phyloP scores from a whole-genome alignment of 2,329 filamentous ascomycete species.

The Talaromyces islandicus region DNA sequence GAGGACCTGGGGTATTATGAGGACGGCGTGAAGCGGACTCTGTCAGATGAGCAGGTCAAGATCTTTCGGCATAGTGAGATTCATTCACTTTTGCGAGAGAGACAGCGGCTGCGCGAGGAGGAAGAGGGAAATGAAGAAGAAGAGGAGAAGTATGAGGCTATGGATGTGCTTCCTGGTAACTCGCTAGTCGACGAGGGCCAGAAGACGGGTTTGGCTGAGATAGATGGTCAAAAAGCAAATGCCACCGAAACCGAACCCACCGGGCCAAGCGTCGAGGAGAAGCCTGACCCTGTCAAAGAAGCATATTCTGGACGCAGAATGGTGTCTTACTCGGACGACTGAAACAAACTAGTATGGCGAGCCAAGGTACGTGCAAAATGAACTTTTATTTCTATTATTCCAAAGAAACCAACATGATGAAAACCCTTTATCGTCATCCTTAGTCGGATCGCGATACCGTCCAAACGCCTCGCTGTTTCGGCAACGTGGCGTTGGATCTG shows the following conservation, averaged over 20 bases:
- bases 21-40: constrained; percentile 79
- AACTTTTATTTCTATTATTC: background rate
- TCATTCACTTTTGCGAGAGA: constrained; percentile 59
- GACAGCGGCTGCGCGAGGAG: constrained; percentile 26
- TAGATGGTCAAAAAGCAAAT: background rate
- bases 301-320: constrained; percentile 23
- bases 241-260: background rate
- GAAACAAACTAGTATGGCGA: background rate
- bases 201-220: background rate
- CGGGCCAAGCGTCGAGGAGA: background rate
- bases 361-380: background rate
- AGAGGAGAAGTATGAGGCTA: background rate
- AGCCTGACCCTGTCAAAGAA: background rate
- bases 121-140: constrained; percentile 12
- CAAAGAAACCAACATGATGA: constrained; percentile 61
- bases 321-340: constrained; percentile 31
- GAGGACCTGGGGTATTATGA: constrained; percentile 70
- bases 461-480: constrained; percentile 14
- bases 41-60: constrained; percentile 84
- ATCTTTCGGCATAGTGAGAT: constrained; percentile 90
- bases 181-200: background rate
- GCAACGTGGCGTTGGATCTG: constrained; percentile 21
- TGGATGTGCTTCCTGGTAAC: too few species aligned
- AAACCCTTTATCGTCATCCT: constrained; percentile 91
- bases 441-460: constrained; percentile 65